phyloP scores from a whole-genome alignment of 768 basidiomycete species.

The Pleurotus sapidus region DNA sequence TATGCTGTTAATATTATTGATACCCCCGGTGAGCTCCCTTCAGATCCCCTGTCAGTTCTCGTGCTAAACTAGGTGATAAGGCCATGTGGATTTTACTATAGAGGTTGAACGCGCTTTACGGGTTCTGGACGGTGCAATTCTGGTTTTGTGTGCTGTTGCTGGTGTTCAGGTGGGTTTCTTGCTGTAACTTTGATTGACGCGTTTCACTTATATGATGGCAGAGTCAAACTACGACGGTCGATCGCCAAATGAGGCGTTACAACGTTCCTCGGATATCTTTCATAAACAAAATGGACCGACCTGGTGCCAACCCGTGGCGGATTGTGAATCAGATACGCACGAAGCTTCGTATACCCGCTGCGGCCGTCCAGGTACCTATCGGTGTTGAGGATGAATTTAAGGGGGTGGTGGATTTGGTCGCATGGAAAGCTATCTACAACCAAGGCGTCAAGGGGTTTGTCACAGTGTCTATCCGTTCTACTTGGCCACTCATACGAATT shows the following conservation, averaged over 20 bases:
- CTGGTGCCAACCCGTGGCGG: slow-evolving; percentile 96
- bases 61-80: slow-evolving; percentile 32
- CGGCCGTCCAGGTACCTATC: slow-evolving; percentile 95
- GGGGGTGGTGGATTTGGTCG: slow-evolving; percentile 92
- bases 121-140: slow-evolving; percentile 93
- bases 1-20: slow-evolving; percentile 98
- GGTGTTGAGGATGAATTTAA: slow-evolving; percentile 83
- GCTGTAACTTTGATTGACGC: not conserved
- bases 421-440: slow-evolving; percentile 94
- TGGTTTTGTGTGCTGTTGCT: slow-evolving; percentile 95
- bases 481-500: not conserved
- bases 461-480: not conserved
- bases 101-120: slow-evolving; percentile 97
- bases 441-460: slow-evolving; percentile 90
- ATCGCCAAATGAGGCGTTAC: slow-evolving; percentile 98
- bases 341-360: slow-evolving; percentile 90
- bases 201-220: slow-evolving; percentile 25
- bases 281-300: slow-evolving; percentile 99
- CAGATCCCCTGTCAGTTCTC: not conserved
- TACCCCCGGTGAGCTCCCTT: slow-evolving; percentile 70
- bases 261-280: slow-evolving; percentile 94
- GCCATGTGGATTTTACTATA: slow-evolving; percentile 99
- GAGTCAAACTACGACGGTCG: slow-evolving; percentile 99
- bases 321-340: slow-evolving; percentile 89
- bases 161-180: slow-evolving; percentile 76